These are phyloP conservation scores for Bruguiera hainesii DNA, from an alignment of 441 rosid genomes.

Conservation along the genomic window DNA sequence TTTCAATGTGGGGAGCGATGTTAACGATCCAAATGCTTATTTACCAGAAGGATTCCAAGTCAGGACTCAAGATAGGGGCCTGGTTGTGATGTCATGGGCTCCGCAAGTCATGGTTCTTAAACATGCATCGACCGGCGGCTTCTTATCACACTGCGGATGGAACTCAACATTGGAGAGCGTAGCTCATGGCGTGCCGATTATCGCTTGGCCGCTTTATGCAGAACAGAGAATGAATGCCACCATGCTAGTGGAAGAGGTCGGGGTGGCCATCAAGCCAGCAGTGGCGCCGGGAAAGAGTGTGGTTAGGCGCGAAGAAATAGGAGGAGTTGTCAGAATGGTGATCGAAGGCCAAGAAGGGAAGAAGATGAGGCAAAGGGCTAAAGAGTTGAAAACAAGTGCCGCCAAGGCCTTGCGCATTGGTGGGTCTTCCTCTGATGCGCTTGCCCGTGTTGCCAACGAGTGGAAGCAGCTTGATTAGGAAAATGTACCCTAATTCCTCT, in stretches of 20 bases:
- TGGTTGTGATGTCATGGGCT: conserved; percentile 36
- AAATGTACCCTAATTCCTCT: too few species aligned
- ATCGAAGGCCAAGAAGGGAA: conserved; percentile 36
- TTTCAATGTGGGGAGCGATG: conserved; percentile 19
- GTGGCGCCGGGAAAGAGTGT: not conserved
- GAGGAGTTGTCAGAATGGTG: conserved; percentile 20
- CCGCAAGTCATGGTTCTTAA: conserved; percentile 29
- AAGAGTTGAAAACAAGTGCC: conserved; percentile 24
- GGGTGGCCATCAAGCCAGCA: conserved; percentile 24
- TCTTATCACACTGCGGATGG: conserved; percentile 41
- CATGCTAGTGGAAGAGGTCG: conserved; percentile 28
- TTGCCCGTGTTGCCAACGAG: conserved; percentile 20
- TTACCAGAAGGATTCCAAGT: conserved; percentile 38
- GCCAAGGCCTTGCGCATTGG: conserved; percentile 7
- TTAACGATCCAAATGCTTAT: conserved; percentile 22
- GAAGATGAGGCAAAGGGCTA: conserved; percentile 16
- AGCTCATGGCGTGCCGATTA: conserved; percentile 30
- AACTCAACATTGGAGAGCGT: conserved; percentile 35
- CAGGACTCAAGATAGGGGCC: conserved; percentile 21
- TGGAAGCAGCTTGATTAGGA: conserved; percentile 10
- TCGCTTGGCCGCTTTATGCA: conserved; percentile 36
- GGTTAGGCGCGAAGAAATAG: conserved; percentile 32
- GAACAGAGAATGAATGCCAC: conserved; percentile 39
- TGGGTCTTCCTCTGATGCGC: conserved; percentile 30
- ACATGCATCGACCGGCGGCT: conserved; percentile 34